A percentile compares a stretch with the other conserved stretches of the same genome.
phyloP scores from a whole-genome alignment of 306 rosid genomes.

The Medicago arabica region DNA sequence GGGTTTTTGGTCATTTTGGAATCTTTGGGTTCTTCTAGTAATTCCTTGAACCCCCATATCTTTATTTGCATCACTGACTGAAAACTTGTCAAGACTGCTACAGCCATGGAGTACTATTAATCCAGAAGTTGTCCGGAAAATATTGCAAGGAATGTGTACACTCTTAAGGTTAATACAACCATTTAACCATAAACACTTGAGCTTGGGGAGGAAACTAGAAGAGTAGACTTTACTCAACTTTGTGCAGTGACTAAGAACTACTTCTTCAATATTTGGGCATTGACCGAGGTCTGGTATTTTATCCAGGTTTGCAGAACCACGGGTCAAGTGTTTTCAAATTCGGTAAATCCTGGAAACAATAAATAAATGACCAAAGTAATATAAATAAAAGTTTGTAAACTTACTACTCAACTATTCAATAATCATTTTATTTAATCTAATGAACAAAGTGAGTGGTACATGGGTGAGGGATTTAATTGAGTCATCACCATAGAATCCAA shows the following conservation, averaged over 20 bases:
- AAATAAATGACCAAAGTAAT: background rate
- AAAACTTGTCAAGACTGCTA: constrained; percentile 23
- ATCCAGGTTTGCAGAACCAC: constrained; percentile 3
- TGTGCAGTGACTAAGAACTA: background rate
- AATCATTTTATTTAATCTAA: too few species aligned
- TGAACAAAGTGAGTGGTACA: too few species aligned
- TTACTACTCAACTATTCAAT: background rate
- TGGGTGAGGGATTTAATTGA: too few species aligned
- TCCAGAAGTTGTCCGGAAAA: constrained; percentile 32
- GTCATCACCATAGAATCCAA: too few species aligned
- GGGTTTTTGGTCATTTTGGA: too few species aligned
- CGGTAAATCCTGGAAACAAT: constrained; percentile 23
- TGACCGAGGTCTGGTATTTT: background rate
- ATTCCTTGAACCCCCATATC: background rate
- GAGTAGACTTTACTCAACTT: constrained; percentile 34
- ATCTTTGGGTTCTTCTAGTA: background rate
- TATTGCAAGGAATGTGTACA: constrained; percentile 20
- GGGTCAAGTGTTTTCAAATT: constrained; percentile 42
- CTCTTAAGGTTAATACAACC: constrained; percentile 21
- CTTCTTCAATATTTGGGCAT: constrained; percentile 13
- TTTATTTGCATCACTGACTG: too few species aligned
- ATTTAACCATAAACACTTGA: constrained; percentile 32
- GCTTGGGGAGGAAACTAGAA: constrained; percentile 30
- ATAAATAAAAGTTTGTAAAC: background rate
- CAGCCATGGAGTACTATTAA: constrained; percentile 11